phyloP scores from a whole-genome alignment of 2,329 filamentous ascomycete genomes.

The Neoscytalidium dimidiatum region DNA sequence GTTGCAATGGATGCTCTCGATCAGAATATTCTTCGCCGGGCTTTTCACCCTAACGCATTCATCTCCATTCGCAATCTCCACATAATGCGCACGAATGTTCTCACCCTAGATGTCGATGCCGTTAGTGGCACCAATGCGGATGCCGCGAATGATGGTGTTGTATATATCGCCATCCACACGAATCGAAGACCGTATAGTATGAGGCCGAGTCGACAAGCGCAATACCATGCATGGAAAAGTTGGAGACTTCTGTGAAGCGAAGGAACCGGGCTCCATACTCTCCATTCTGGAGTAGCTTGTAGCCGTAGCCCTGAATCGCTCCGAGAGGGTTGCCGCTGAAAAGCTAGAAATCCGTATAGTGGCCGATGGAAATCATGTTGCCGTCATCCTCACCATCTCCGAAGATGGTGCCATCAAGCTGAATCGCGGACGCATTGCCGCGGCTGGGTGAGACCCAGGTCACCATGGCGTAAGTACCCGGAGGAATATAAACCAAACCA shows the following conservation, averaged over 20 bases:
- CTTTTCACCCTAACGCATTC: conserved; percentile 26
- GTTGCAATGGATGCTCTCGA: conserved; percentile 26
- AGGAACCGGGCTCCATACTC: conserved; percentile 4
- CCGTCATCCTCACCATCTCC: not conserved
- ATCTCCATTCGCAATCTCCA: conserved; percentile 26
- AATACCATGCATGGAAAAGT: not conserved
- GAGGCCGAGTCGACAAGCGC: conserved; percentile 20
- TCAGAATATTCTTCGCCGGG: conserved; percentile 25
- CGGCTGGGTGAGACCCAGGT: not conserved
- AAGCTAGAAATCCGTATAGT: not conserved
- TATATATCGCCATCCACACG: conserved; percentile 24
- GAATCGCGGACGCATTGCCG: not conserved
- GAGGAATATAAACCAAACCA: not conserved
- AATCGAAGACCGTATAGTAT: conserved; percentile 24
- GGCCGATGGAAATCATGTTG: not conserved
- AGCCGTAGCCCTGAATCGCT: not conserved
- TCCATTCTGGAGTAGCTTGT: conserved; percentile 2
- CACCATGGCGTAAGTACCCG: not conserved
- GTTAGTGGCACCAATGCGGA: conserved; percentile 25
- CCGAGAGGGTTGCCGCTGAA: not conserved
- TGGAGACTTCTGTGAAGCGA: not conserved
- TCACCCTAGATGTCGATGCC: conserved; percentile 24
- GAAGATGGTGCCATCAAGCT: conserved; percentile 5
- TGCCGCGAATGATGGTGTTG: conserved; percentile 24
- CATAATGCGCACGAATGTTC: conserved; percentile 25